Evolutionary conservation across 805 yeast species (phyloP), one percentile per base, ranked within the genome.

Genomic region (Candida multigemmis): DNA sequence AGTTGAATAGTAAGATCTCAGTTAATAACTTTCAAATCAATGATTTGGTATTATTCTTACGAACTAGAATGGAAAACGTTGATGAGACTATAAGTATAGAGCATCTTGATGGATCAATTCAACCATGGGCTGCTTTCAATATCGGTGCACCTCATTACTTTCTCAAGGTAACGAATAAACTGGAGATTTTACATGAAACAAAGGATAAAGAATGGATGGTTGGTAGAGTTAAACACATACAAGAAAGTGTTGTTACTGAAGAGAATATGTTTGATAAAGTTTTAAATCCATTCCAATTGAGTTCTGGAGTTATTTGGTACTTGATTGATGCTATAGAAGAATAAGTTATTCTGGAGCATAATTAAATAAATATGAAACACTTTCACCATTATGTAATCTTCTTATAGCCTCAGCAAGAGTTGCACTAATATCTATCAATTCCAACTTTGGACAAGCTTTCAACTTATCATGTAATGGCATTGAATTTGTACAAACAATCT

Each of bases 91-190:
- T n/a, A n/a, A 56, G 74, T 22, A 66, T 68, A 24, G 70, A 69
- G 39, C 27, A 47, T 15, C 29, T 31, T 6, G 30, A 32, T 19
- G 48, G 39, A 7, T 23, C 25, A 4, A 21, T 38, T 7, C 71
- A 62, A 29, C 85, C 89, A 1, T 89, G 97, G 97, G 96, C 96
- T 0, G 94, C 94, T 1, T 89, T 89, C 58, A 87, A 91, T 38
- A 67, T 82, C 30, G 94, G 89, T 2, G 78, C 84, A 1, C 91
- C 93, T 1, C 86, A 87, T 47, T 86, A 74, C 48, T 78, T 86
- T 43, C 56, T 89, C 36, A 71, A 73, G 27, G 59, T 62, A 24
- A 54, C 54, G 9, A 46, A 60, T 10, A 42, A 43, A 1, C 40
- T 33, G 19, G 30, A 27, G 11, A 21, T 25, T 3, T 19, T 36